Conservation (phyloP, 306 rosid genomes). For the Begonia peltatifolia region DNA sequence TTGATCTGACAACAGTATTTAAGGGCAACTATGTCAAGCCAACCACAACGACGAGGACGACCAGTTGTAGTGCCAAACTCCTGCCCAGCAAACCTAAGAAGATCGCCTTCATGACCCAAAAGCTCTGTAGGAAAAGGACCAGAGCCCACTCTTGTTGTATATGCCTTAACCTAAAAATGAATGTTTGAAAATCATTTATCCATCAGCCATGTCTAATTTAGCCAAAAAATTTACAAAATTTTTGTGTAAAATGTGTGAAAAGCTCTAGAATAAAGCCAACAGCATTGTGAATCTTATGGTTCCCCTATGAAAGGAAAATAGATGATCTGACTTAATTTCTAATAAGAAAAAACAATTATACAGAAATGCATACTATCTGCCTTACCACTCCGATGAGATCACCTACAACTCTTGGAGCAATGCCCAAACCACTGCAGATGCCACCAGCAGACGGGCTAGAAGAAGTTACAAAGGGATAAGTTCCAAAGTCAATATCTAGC, state of each 20-base stretch:
- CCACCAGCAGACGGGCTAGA: conserved; percentile 99
- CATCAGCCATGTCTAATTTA: neutral
- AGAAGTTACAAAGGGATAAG: conserved; percentile 92
- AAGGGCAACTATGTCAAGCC: conserved; percentile 83
- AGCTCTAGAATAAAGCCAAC: too few species aligned
- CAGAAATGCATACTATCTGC: too few species aligned
- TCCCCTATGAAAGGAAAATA: neutral
- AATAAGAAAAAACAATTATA: too few species aligned
- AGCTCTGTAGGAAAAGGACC: conserved; percentile 96
- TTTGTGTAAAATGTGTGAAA: too few species aligned
- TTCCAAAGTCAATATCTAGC: conserved; percentile 95
- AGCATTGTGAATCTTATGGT: too few species aligned
- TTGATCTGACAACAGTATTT: conserved; percentile 74
- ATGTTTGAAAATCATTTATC: conserved; percentile 3
- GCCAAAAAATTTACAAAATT: neutral
- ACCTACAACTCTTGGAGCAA: conserved; percentile 83
- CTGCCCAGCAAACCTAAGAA: conserved; percentile 79
- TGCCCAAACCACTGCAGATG: conserved; percentile 94
- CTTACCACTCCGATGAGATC: conserved; percentile 93
- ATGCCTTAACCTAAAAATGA: conserved; percentile 81
- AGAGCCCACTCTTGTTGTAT: conserved; percentile 93
- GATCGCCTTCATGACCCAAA: conserved; percentile 71
- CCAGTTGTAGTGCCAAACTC: conserved; percentile 98
- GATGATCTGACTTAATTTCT: neutral
- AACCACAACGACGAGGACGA: conserved; percentile 96